Conservation (phyloP, 345 rosid species). For the Hibiscus trionum region DNA sequence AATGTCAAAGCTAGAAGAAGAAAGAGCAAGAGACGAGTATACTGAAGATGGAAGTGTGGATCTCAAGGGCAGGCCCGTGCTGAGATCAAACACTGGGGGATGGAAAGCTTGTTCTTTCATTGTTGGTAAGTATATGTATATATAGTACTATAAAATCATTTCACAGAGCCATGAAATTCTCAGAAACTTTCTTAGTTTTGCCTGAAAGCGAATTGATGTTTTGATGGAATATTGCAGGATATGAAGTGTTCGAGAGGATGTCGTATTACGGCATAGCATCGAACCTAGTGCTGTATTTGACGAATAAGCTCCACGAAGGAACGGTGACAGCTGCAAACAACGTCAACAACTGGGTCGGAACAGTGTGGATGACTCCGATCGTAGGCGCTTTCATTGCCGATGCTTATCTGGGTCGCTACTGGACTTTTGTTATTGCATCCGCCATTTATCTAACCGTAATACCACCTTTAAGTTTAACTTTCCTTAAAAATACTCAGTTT, state of each 20-base stretch:
- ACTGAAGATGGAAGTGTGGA: conserved; percentile 56
- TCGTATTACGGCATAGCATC: conserved; percentile 59
- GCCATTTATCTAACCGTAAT: conserved; percentile 38
- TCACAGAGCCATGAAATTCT: too few relatives aligned
- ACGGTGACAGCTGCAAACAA: conserved; percentile 53
- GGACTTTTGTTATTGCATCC: conserved; percentile 46
- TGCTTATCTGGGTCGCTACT: conserved; percentile 49
- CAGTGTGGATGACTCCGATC: conserved; percentile 52
- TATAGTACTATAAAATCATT: background rate
- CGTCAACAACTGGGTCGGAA: conserved; percentile 60
- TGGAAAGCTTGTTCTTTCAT: conserved; percentile 62
- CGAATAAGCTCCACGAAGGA: conserved; percentile 45
- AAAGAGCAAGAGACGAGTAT: conserved; percentile 23
- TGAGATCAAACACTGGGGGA: conserved; percentile 45
- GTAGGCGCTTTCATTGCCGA: conserved; percentile 60
- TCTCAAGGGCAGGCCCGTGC: conserved; percentile 40
- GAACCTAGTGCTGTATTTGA: conserved; percentile 47
- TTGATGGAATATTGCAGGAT: conserved; percentile 24
- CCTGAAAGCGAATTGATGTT: too few relatives aligned
- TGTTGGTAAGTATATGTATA: conserved; percentile 24
- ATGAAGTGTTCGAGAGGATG: conserved; percentile 67
- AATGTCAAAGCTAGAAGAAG: conserved; percentile 32
- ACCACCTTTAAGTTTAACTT: background rate
- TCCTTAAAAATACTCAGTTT: background rate
- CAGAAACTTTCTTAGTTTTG: too few relatives aligned